Base-by-base conservation (phyloP, 2,329 filamentous ascomycete species). In the Claviceps spartinae region DNA sequence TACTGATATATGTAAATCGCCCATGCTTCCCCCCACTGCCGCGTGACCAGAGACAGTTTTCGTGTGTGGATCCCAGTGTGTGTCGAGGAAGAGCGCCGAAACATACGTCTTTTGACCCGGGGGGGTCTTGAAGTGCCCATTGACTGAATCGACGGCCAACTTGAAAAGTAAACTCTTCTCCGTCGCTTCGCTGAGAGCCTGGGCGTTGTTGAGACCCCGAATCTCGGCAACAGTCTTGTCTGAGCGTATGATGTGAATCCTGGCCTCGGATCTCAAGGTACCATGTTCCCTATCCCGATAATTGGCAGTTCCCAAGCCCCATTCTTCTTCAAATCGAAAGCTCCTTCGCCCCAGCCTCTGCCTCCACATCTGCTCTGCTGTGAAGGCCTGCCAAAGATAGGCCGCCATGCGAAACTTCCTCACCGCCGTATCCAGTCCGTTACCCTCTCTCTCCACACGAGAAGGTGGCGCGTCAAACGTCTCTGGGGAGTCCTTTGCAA, bases 371-470 rank as follows among this genome's bases (percentile, higher is more conserved):
- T 97, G 90, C 66, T 98, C 93, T 6, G 88, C 88, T 0, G 91
- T 97, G 62, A 95, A 97, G 7, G 90, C 88, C 65, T 98, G 93
- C 90, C 93, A 97, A 14, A 97, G 74, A 64, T 97, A 96, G 24
- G 88, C 91, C 18, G 89, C 85, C 86, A 95, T 96, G 56, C 90
- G 81, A 65, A 93, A 96, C 65, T 98, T 98, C 61, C 80, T 81
- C 49, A 95, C 77, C 0, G 93, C 93, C 7, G 80, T 81, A 11
- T 90, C 83, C 38, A 97, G 64, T 1, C 77, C 78, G 66, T 95
- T 95, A 18, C 88, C 90, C 72, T 95, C 90, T 58, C 78, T 82
- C 65, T 86, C 81, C 52, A 79, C 72, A 48, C 86, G 79, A 51
- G 88, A 81, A 1, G 88, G 89, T 16, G 83, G 77, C 4, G 88